Percentiles rank a stretch among this genome's conserved stretches.
These are phyloP conservation scores for Crataegus laevigata DNA, from an alignment of 306 rosid species.

Conservation along the genomic window DNA sequence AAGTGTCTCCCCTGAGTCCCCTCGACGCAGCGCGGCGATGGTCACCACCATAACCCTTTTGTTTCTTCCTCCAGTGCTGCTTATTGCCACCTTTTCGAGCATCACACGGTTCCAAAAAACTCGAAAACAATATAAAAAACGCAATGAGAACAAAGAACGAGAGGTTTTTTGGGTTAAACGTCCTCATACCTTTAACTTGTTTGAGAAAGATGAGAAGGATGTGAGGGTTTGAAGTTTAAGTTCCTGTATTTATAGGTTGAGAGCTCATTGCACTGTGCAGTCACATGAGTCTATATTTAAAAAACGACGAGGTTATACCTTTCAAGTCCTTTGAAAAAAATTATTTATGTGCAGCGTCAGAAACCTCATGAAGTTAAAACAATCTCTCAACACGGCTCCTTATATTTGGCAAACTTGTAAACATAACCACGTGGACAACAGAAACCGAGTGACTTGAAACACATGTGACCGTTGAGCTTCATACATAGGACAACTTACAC, in stretches of 20 bases:
- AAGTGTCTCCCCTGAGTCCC: background rate
- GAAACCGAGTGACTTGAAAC: too few species aligned
- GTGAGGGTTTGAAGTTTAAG: background rate
- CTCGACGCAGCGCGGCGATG: background rate
- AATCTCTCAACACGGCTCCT: too few species aligned
- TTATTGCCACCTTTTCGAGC: slow-evolving; percentile 32
- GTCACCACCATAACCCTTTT: background rate
- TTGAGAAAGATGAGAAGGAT: too few species aligned
- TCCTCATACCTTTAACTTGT: slow-evolving; percentile 16
- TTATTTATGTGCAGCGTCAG: too few species aligned
- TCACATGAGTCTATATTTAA: slow-evolving; percentile 42
- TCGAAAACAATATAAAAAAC: slow-evolving; percentile 16
- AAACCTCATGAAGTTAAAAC: too few species aligned
- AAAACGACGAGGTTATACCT: slow-evolving; percentile 10
- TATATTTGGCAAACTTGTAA: rapidly evolving
- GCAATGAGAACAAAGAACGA: slow-evolving; percentile 26
- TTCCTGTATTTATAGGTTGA: slow-evolving; percentile 26
- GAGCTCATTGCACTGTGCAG: slow-evolving; percentile 14
- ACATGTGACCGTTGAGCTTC: rapidly evolving
- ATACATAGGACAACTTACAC: too few species aligned
- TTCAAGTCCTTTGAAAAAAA: background rate
- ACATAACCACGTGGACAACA: too few species aligned
- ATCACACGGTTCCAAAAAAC: slow-evolving; percentile 27
- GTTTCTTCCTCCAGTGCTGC: slow-evolving; percentile 17
- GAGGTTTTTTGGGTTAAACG: slow-evolving; percentile 16